Percentiles rank a stretch among this genome's conserved stretches.
phyloP scores from a whole-genome alignment of 306 rosid species.

The Inga laurina region DNA sequence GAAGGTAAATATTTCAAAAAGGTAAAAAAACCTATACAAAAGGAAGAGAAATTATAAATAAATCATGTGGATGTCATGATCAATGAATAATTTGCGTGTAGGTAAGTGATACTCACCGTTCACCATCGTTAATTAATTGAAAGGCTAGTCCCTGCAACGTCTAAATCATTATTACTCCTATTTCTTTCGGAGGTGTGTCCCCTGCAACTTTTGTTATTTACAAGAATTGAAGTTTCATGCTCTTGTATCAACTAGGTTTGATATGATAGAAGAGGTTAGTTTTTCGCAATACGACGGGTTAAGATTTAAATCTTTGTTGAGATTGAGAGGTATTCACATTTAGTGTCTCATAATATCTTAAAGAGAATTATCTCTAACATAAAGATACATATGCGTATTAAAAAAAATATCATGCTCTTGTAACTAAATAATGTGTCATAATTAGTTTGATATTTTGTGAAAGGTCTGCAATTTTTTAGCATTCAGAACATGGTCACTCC shows the following conservation, averaged over 20 bases:
- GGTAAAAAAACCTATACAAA: neutral
- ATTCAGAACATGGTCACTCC: neutral
- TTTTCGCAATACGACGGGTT: rapidly evolving
- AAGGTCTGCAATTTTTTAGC: neutral
- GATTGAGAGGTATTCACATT: too few species aligned
- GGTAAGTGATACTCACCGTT: neutral
- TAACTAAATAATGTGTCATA: neutral
- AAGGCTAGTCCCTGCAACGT: too few species aligned
- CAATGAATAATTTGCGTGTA: neutral
- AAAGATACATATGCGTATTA: too few species aligned
- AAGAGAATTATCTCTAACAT: too few species aligned
- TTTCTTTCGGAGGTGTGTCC: neutral
- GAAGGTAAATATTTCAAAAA: too few species aligned
- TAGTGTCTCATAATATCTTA: too few species aligned
- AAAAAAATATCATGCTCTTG: too few species aligned
- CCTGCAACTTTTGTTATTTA: neutral
- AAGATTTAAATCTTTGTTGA: too few species aligned
- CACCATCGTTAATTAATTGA: neutral
- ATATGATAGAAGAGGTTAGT: too few species aligned
- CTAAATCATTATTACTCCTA: too few species aligned
- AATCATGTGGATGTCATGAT: conserved; percentile 3
- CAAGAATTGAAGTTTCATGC: too few species aligned
- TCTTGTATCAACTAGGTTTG: too few species aligned
- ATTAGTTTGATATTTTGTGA: neutral
- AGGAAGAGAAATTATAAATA: neutral